Conservation (phyloP, 2,329 filamentous ascomycete genomes). For the Rhexocercosporidium sp. region DNA sequence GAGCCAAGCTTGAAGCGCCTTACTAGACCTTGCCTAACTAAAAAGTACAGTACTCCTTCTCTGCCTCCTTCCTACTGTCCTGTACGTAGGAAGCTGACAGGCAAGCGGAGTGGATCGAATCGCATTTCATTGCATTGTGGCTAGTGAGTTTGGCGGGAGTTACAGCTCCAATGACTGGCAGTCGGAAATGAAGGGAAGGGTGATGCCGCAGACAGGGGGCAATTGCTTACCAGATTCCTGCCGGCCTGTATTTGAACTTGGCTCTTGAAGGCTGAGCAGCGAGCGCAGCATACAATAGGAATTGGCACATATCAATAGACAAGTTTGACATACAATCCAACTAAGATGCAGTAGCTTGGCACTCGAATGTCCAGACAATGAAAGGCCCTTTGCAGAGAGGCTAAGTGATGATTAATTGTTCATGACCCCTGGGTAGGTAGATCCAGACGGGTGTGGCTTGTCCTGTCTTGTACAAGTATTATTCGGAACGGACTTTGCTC, state of each 20-base stretch:
- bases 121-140: background rate
- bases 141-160: background rate
- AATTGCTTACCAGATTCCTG: background rate
- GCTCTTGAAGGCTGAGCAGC: background rate
- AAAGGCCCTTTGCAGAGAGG: background rate
- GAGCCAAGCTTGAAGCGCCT: background rate
- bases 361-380: too few relatives aligned
- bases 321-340: too few relatives aligned
- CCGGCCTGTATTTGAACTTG: background rate
- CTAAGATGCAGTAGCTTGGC: background rate
- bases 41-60: too few relatives aligned
- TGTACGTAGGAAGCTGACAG: too few relatives aligned
- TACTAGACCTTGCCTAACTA: background rate
- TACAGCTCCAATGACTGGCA: background rate
- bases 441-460: constrained; percentile 6
- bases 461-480: background rate
- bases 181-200: background rate
- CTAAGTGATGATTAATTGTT: background rate
- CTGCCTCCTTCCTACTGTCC: background rate
- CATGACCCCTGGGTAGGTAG: too few relatives aligned
- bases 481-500: constrained; percentile 6
- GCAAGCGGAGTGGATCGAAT: background rate
- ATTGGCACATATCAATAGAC: background rate
- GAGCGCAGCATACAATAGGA: background rate
- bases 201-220: background rate